phyloP scores from a whole-genome alignment of 176 grass and related monocot species.

The Cenchrus americanus region DNA sequence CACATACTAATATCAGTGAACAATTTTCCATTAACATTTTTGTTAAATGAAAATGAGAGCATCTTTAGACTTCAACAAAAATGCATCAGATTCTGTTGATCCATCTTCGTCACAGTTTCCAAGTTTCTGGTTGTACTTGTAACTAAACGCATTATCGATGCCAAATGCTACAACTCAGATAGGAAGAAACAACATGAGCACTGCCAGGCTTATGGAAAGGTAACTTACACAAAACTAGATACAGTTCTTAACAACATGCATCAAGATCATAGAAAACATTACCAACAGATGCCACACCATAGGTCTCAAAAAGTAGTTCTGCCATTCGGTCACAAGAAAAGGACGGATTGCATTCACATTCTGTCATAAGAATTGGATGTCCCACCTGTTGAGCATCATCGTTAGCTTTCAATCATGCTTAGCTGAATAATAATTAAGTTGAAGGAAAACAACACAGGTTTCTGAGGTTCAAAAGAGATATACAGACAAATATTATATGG shows the following conservation, averaged over 20 bases:
- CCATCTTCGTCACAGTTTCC: no score
- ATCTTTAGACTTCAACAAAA: no score
- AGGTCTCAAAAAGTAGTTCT: constrained; percentile 98
- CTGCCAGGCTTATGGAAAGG: neutral
- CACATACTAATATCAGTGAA: no score
- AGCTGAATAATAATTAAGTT: constrained; percentile 26
- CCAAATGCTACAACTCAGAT: no score
- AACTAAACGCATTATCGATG: no score
- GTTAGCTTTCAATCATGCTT: constrained; percentile 42
- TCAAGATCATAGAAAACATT: constrained; percentile 46
- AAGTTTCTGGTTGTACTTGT: no score
- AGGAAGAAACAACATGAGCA: no score
- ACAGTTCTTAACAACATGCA: constrained; percentile 36
- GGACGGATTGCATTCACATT: constrained; percentile 91
- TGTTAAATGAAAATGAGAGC: no score
- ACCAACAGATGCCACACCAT: constrained; percentile 88
- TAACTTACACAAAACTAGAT: constrained; percentile 6
- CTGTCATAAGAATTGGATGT: constrained; percentile 99
- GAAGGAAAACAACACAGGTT: neutral
- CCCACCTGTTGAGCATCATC: constrained; percentile 63
- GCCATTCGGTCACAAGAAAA: constrained; percentile 95
- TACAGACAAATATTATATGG: neutral
- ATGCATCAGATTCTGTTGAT: no score
- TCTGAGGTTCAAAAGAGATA: constrained; percentile 21
- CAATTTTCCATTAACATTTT: no score